Evolutionary conservation across 768 basidiomycete genomes (phyloP).

Genomic region (Pleurotus platypus): DNA sequence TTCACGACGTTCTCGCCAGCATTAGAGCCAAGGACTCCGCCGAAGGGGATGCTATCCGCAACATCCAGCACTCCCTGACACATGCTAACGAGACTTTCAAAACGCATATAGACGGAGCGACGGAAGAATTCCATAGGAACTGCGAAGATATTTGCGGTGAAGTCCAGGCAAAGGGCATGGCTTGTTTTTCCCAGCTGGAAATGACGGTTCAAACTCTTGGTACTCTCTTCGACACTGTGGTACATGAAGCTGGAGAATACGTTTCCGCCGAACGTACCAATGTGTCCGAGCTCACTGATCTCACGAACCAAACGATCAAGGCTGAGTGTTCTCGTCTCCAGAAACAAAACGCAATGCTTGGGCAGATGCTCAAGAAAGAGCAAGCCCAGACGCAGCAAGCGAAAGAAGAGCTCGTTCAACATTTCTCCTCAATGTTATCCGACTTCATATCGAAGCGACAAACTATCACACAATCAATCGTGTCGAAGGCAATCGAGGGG

Average conservation of each 20-base stretch:
- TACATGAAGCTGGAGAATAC: slow-evolving; percentile 55
- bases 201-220: slow-evolving; percentile 55
- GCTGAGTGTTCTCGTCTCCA: slow-evolving; percentile 59
- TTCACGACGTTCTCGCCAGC: slow-evolving; percentile 47
- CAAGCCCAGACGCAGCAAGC: slow-evolving; percentile 61
- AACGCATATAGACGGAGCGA: slow-evolving; percentile 52
- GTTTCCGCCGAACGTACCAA: slow-evolving; percentile 52
- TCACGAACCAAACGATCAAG: slow-evolving; percentile 43
- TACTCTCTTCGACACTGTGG: slow-evolving; percentile 55
- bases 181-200: slow-evolving; percentile 47
- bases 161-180: slow-evolving; percentile 37
- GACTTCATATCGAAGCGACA: slow-evolving; percentile 71
- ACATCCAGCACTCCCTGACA: slow-evolving; percentile 45
- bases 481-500: slow-evolving; percentile 47
- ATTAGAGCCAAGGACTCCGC: slow-evolving; percentile 55
- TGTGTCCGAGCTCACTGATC: slow-evolving; percentile 42
- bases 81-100: slow-evolving; percentile 53
- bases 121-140: slow-evolving; percentile 42
- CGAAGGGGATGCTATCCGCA: slow-evolving; percentile 48
- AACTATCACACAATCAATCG: slow-evolving; percentile 54
- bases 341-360: slow-evolving; percentile 67
- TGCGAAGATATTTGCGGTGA: slow-evolving; percentile 46
- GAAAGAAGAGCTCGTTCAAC: slow-evolving; percentile 71
- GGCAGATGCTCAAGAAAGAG: slow-evolving; percentile 61
- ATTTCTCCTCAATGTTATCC: slow-evolving; percentile 67